These are phyloP conservation scores for Xerocomus potaroensis DNA, from an alignment of 768 basidiomycete genomes.

Conservation along the genomic window DNA sequence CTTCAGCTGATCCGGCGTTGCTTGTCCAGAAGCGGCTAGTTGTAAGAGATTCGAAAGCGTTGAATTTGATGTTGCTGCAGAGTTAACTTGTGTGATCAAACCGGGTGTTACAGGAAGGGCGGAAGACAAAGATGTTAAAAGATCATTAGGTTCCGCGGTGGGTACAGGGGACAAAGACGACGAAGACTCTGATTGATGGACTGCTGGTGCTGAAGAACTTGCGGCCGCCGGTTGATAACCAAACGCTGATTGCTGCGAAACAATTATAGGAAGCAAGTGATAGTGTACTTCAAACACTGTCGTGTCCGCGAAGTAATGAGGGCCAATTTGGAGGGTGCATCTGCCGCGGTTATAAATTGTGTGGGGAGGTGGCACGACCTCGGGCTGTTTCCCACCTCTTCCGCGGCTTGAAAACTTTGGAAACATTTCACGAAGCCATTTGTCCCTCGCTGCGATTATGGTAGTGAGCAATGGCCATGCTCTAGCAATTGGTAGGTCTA, in stretches of 20 bases:
- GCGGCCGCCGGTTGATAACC: slow-evolving; percentile 26
- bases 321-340: slow-evolving; percentile 71
- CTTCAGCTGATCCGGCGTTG: slow-evolving; percentile 60
- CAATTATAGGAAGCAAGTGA: slow-evolving; percentile 33
- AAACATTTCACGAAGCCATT: slow-evolving; percentile 62
- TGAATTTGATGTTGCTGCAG: slow-evolving; percentile 62
- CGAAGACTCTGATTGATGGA: slow-evolving; percentile 22
- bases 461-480: slow-evolving; percentile 13
- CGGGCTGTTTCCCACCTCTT: slow-evolving; percentile 53
- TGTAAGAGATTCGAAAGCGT: slow-evolving; percentile 64
- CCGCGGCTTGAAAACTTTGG: slow-evolving; percentile 67
- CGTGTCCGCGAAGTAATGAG: slow-evolving; percentile 66
- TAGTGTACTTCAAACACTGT: slow-evolving; percentile 73
- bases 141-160: slow-evolving; percentile 34
- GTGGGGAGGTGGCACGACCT: slow-evolving; percentile 58
- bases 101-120: slow-evolving; percentile 50
- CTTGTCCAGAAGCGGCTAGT: slow-evolving; percentile 57
- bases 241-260: slow-evolving; percentile 21
- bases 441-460: slow-evolving; percentile 54
- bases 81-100: slow-evolving; percentile 60
- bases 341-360: slow-evolving; percentile 60
- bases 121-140: slow-evolving; percentile 43
- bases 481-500: slow-evolving; percentile 9
- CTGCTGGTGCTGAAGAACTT: slow-evolving; percentile 27
- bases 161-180: slow-evolving; percentile 18